phyloP scores from a whole-genome alignment of 208 protist genomes.

The Leptomonas seymouri region DNA sequence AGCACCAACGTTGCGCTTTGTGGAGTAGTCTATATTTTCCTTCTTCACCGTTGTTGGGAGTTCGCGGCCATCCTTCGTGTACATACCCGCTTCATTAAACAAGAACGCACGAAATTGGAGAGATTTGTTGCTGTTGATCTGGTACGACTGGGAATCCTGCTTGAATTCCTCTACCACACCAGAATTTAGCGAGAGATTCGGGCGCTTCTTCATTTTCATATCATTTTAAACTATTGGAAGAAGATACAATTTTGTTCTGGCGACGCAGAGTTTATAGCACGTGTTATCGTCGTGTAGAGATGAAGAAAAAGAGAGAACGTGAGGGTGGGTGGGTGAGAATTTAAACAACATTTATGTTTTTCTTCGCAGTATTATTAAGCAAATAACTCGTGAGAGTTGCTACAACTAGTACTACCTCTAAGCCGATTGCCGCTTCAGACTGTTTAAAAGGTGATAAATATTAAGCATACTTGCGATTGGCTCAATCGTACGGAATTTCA shows the following conservation, averaged over 20 bases:
- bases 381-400: no score
- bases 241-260: neutral
- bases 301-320: no score
- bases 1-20: constrained; percentile 68
- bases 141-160: constrained; percentile 82
- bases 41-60: constrained; percentile 76
- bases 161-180: constrained; percentile 65
- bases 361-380: no score
- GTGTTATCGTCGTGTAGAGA: no score
- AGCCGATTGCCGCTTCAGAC: no score
- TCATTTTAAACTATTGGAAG: neutral
- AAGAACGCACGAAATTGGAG: constrained; percentile 88
- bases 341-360: no score
- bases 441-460: no score
- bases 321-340: no score
- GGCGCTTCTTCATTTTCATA: constrained; percentile 63
- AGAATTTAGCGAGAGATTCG: constrained; percentile 63
- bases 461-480: no score
- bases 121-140: constrained; percentile 89
- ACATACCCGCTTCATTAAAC: constrained; percentile 81
- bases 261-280: no score
- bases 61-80: constrained; percentile 83
- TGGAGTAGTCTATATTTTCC: constrained; percentile 74
- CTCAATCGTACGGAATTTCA: no score
- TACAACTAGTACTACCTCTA: no score